A percentile compares a stretch with the other conserved stretches of the same genome.
Conservation (phyloP, 2,329 filamentous ascomycete genomes). For the Tolypocladium guangdongense region DNA sequence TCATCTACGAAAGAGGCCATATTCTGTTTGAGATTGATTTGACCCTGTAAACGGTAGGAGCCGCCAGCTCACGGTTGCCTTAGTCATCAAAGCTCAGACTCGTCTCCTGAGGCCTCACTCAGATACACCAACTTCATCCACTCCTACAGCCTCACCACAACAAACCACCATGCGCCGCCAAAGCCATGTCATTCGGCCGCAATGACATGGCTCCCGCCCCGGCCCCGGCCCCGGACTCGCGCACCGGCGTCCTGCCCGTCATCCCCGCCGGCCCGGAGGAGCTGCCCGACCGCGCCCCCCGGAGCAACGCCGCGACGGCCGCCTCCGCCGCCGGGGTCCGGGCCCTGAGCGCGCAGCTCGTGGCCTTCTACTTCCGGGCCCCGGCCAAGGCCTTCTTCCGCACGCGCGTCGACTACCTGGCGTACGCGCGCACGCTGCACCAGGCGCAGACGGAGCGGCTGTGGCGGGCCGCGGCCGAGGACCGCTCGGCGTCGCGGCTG, state of each 20-base stretch:
- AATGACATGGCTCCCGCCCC: constrained; percentile 16
- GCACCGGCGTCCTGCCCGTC: constrained; percentile 32
- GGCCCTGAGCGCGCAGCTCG: constrained; percentile 69
- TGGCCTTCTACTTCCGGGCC: constrained; percentile 85
- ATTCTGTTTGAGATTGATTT: background rate
- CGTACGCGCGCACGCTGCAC: constrained; percentile 44
- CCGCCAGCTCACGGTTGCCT: background rate
- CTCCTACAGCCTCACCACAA: background rate
- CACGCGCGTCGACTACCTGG: constrained; percentile 73
- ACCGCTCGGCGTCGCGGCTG: constrained; percentile 22
- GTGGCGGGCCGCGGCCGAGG: constrained; percentile 22
- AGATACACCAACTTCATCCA: background rate
- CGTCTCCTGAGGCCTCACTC: background rate
- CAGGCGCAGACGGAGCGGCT: constrained; percentile 30
- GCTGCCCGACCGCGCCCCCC: constrained; percentile 34
- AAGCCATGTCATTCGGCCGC: constrained; percentile 23
- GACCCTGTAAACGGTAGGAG: too few species aligned
- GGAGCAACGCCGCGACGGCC: constrained; percentile 50
- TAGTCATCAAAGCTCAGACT: background rate
- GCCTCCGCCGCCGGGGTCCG: constrained; percentile 80
- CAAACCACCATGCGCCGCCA: constrained; percentile 17
- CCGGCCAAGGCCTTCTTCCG: constrained; percentile 90
- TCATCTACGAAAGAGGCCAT: background rate
- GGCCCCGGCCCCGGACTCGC: constrained; percentile 14
- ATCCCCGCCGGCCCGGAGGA: constrained; percentile 25